Base-by-base conservation (phyloP, 495 filamentous ascomycete species). In the Lasiosphaeris hirsuta region DNA sequence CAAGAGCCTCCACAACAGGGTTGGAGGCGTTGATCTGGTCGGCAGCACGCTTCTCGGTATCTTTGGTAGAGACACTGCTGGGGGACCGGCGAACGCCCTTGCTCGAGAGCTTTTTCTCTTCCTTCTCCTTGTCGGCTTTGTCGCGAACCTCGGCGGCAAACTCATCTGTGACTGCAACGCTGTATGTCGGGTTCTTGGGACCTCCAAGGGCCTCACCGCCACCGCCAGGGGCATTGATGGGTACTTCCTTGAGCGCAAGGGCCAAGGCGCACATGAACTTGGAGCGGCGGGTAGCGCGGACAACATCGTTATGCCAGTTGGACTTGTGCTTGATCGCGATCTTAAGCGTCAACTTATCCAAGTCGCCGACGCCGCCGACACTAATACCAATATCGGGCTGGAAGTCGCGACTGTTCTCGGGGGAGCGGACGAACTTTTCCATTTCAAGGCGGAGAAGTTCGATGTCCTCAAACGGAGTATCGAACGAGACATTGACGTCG, bases 181-280 rank as follows among this genome's bases (percentile, higher is more conserved):
- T 83, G 70, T 91, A 95, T 6, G 77, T 71, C 0, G 90, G 90
- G 64, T 91, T 89, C 17, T 75, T 78, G 10, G 80, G 79, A 35
- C 84, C 86, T 15, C 90, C 90, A 0, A 90, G 72, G 15, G 79
- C 61, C 34, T 89, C 84, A 57, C 77, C 78, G 42, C 86, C 89
- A 37, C 82, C 89, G 30, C 89, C 92, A 57, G 93, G 92, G 19
- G 72, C 84, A 63, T 92, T 86, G 66, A 98, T 95, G 4, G 90
- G 91, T 13, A 98, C 82, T 70, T 85, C 88, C 71, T 89, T 88
- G 37, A 97, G 77, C 8, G 94, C 92, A 9, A 91, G 74, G 7
- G 96, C 86, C 40, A 98, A 79, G 3, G 94, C 94, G 65, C 92
- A 96, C 85, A 97, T 94, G 76, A 98, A 96, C 71, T 96, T 97